These are phyloP conservation scores for Hyparrhenia diplandra DNA, from an alignment of 176 grass and related monocot genomes.

Conservation along the genomic window DNA sequence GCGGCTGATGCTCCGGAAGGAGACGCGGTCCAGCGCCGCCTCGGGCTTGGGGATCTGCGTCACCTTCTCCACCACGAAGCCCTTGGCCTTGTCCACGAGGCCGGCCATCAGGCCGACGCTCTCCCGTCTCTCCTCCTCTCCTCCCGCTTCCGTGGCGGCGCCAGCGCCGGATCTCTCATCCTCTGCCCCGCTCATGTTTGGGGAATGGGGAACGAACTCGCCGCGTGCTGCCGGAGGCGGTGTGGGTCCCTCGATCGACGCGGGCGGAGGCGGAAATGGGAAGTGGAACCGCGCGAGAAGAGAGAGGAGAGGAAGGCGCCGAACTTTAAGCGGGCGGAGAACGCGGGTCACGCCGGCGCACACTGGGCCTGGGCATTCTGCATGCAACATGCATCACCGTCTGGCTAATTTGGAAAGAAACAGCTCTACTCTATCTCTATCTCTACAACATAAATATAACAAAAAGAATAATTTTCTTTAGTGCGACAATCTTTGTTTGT, in stretches of 20 bases:
- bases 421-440: no score
- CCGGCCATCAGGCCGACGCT: not conserved
- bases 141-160: not conserved
- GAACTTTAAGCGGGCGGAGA: not conserved
- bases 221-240: not conserved
- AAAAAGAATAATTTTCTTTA: no score
- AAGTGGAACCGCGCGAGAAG: not conserved
- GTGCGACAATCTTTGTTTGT: no score
- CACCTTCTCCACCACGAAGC: slow-evolving; percentile 81
- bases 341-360: no score
- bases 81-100: slow-evolving; percentile 88
- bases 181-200: slow-evolving; percentile 8
- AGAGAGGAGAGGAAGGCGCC: not conserved
- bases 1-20: slow-evolving; percentile 54
- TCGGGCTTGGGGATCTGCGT: slow-evolving; percentile 76
- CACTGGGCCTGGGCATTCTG: not conserved
- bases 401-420: no score
- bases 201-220: not conserved
- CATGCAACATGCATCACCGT: not conserved
- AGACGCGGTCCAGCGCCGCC: slow-evolving; percentile 50
- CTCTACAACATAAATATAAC: no score
- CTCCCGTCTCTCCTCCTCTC: not conserved
- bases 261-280: not conserved
- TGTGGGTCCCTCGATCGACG: not conserved
- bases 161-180: not conserved